Evolutionary conservation across 169 alveolate genomes (phyloP).

Genomic region (Plasmodium falciparum): DNA sequence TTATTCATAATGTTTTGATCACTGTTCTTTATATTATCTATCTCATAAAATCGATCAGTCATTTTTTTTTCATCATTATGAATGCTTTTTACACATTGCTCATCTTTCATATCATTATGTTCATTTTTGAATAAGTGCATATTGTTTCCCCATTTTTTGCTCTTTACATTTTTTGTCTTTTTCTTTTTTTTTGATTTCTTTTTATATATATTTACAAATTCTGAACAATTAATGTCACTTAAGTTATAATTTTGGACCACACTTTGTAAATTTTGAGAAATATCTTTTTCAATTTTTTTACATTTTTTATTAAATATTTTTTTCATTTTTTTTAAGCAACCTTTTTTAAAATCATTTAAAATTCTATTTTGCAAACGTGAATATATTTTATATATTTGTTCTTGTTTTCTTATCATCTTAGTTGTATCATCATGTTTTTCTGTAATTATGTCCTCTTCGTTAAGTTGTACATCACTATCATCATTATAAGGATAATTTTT

Average conservation of each 20-base stretch:
- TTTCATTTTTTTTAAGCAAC: slow-evolving; percentile 42
- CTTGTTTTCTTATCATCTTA: neutral
- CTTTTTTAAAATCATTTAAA: slow-evolving; percentile 23
- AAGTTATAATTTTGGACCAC: slow-evolving; percentile 6
- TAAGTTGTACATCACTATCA: too few relatives aligned
- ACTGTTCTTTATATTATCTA: neutral
- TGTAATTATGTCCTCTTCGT: too few relatives aligned
- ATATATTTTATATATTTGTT: slow-evolving; percentile 1
- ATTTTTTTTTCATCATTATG: neutral
- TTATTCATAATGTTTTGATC: neutral
- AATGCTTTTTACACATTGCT: neutral
- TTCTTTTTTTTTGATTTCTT: slow-evolving; percentile 4
- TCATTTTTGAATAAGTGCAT: too few relatives aligned
- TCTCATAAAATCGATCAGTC: neutral
- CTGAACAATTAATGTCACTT: neutral
- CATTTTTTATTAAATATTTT: slow-evolving; percentile 23
- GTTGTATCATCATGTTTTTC: neutral
- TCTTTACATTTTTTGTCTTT: neutral
- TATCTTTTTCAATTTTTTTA: slow-evolving; percentile 31
- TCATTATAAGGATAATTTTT: neutral
- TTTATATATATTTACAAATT: neutral
- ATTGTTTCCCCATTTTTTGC: neutral
- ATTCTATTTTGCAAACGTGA: slow-evolving; percentile 11
- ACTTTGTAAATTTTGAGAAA: slow-evolving; percentile 21
- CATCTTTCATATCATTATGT: too few relatives aligned